Evolutionary conservation across 495 filamentous ascomycete genomes (phyloP), one percentile per base, ranked within the genome.

Genomic region (Penicillium coprophilum): DNA sequence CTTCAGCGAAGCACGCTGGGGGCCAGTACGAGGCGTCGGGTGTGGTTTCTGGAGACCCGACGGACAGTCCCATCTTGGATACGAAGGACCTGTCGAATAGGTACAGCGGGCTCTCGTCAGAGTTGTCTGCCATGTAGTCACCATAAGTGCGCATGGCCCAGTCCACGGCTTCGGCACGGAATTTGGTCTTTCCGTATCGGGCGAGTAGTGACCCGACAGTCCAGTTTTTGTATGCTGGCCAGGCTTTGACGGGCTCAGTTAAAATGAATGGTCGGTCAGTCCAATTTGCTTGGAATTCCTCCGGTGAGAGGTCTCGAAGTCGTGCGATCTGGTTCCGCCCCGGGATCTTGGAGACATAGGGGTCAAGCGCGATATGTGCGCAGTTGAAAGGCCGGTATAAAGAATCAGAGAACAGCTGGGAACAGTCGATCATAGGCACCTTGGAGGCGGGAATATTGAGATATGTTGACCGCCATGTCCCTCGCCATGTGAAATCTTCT

Each of bases 361-460:
- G 85, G 9, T 68, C 60, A 31, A 96, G 66, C 1, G 82, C 68
- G 24, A 89, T 85, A 58, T 96, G 82, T 23, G 91, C 86, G 75
- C 94, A 97, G 62, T 88, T 87, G 69, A 95, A 97, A 0, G 94
- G 94, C 13, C 92, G 89, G 70, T 97, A 88, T 12, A 98, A 80
- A 28, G 86, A 81, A 71, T 98, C 94, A 11, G 94, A 96, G 72
- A 87, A 97, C n/a, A 98, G 81, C 63, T 84, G 83, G 23, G 81
- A 82, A 65, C 92, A 96, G 46, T 78, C 71, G 8, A 77, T 47
- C 20, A 59, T 60, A 46, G 84, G 77, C 47, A 95, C 77, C 47
- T 71, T 72, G 12, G 79, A 77, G 15, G 69, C 50, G 0, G 85
- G 78, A n/a, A 90, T 70, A 31, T 79, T 76, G 21, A 97, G 80